Base-by-base conservation (phyloP, 2,329 filamentous ascomycete genomes). In the Capronia americana region DNA sequence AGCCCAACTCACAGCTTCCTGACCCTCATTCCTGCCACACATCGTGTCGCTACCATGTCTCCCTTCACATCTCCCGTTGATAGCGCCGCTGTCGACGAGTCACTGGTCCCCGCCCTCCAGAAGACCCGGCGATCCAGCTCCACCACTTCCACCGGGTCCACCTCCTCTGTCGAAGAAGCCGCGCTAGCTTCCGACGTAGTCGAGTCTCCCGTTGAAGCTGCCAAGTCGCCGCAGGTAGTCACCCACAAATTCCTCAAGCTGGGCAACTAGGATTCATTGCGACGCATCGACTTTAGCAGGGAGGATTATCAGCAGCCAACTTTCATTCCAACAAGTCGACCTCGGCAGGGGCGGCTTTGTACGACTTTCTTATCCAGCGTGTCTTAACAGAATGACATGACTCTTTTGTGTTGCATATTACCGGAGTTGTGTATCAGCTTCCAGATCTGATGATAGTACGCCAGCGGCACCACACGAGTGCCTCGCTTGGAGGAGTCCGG, bases 51-150 rank as follows among this genome's bases (percentile, higher is more conserved):
- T 23, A 51, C 64, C 28, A 64, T 67, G 54, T 65, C 67, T 48
- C 38, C 53, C 41, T 54, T 68, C 28, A 66, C 66, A 41, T 64
- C 67, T 56, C 30, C 56, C 23, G 24, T 63, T 26, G 50, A 50
- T 32, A 44, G 24, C 24, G 12, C 57, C 26, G 57, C 23, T 30
- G 48, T 30, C 58, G 64, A 57, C 38, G 67, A 69, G 32, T 57
- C 67, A 14, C 34, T 71, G 53, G 66, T 71, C 20, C 69, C 69
- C 17, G 64, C 51, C 17, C 54, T 69, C 10, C 66, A 71, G 44
- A 71, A 71, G 54, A 65, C 69, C 66, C 65, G 67, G 61, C 69
- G 72, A 61, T 69, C 69, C 66, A 66, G 69, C 67, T 65, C 72
- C 58, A 63, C 69, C 60, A 38, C 64, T 41, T 69, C 72, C 57